A percentile compares a stretch with the other conserved stretches of the same genome.
Conservation (phyloP, 1,284 basidiomycete genomes). For the Puccinia coronata region DNA sequence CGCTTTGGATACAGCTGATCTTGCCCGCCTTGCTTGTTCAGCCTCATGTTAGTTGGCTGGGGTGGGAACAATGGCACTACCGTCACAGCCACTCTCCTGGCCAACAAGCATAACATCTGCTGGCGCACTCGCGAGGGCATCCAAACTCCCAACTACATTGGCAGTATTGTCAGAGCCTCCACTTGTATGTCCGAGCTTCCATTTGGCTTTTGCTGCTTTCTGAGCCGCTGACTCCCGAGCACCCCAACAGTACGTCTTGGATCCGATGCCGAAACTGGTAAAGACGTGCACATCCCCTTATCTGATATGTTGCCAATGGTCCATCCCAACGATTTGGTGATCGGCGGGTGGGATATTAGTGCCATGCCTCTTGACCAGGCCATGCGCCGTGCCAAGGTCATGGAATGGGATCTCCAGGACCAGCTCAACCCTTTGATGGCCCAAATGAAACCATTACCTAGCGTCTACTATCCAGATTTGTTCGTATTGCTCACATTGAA, state of each 20-base stretch:
- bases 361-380: constrained; percentile 80
- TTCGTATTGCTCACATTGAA: background rate
- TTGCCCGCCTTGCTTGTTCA: constrained; percentile 58
- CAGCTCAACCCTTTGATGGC: constrained; percentile 87
- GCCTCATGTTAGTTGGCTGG: constrained; percentile 93
- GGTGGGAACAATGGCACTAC: constrained; percentile 98
- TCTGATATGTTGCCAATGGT: constrained; percentile 96
- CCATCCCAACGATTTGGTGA: constrained; percentile 95
- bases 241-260: constrained; percentile 74
- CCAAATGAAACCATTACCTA: constrained; percentile 80
- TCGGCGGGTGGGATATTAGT: constrained; percentile 96
- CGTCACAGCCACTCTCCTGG: constrained; percentile 88
- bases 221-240: background rate
- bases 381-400: constrained; percentile 88
- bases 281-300: constrained; percentile 90
- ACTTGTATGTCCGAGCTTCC: constrained; percentile 14
- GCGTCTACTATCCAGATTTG: constrained; percentile 71
- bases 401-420: constrained; percentile 95
- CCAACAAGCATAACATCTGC: constrained; percentile 89
- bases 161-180: constrained; percentile 39
- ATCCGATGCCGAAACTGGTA: constrained; percentile 75
- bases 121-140: constrained; percentile 93
- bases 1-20: constrained; percentile 41
- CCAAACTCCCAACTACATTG: constrained; percentile 96
- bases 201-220: background rate